Percentiles rank a stretch among this genome's conserved stretches.
Conservation (phyloP, 1,284 basidiomycete species). For the Laetiporus sulphureus region DNA sequence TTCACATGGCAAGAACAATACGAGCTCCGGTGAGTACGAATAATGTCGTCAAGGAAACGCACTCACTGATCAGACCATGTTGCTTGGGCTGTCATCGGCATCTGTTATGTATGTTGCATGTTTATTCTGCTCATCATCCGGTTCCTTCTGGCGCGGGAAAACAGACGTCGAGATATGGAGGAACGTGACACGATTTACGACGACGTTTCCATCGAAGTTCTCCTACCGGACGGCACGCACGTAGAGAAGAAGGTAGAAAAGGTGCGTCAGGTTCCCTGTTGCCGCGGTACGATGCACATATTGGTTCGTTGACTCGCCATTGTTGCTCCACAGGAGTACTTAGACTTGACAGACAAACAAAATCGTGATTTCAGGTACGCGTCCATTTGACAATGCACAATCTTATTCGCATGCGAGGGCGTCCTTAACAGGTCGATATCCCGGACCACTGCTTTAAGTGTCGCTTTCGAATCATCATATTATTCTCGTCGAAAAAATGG, state of each 20-base stretch:
- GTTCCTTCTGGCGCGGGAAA: constrained; percentile 50
- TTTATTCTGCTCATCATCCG: constrained; percentile 44
- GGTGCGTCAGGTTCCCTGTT: constrained; percentile 28
- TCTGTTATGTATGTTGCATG: constrained; percentile 44
- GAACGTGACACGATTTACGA: constrained; percentile 48
- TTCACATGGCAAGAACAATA: constrained; percentile 67
- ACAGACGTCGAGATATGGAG: constrained; percentile 50
- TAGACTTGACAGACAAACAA: neutral
- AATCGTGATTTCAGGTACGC: constrained; percentile 1
- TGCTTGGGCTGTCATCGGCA: constrained; percentile 56
- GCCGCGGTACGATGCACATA: neutral
- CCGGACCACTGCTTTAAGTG: too few relatives aligned
- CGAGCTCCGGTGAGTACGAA: constrained; percentile 41
- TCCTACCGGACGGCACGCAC: constrained; percentile 36
- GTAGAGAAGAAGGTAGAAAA: constrained; percentile 52
- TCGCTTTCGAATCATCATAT: too few relatives aligned
- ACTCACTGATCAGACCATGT: constrained; percentile 35
- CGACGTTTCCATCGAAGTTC: constrained; percentile 49
- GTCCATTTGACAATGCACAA: too few relatives aligned
- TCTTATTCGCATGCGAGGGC: too few relatives aligned
- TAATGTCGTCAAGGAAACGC: neutral
- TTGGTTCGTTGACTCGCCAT: neutral
- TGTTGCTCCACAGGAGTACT: neutral
- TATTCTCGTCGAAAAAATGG: too few relatives aligned
- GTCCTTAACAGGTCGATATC: too few relatives aligned